A percentile compares a stretch with the other conserved stretches of the same genome.
Evolutionary conservation across 75 land plant species (phyloP).

Genomic region (Pinus albicaulis): DNA sequence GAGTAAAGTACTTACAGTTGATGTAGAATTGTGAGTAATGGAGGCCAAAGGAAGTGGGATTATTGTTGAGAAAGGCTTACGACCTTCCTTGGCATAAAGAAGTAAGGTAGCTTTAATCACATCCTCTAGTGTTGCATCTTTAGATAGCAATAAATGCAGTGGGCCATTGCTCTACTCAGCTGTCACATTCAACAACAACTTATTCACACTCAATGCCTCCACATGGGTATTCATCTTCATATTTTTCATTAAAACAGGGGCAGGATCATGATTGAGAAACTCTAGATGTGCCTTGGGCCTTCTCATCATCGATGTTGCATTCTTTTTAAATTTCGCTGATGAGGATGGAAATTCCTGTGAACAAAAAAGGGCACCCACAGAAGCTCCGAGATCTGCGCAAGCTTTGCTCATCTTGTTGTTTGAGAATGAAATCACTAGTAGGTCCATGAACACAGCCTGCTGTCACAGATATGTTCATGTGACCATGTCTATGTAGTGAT

Average conservation of each 20-base stretch:
- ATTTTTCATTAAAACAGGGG: too few relatives aligned
- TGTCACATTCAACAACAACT: not conserved
- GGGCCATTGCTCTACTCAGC: conserved; percentile 2
- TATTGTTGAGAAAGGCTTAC: not conserved
- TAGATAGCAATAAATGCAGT: not conserved
- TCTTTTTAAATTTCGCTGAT: not conserved
- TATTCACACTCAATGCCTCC: not conserved
- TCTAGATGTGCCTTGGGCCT: not conserved
- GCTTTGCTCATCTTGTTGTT: not conserved
- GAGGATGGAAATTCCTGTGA: not conserved
- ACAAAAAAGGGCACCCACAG: not conserved
- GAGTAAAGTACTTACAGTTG: conserved; percentile 5
- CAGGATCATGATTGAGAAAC: not conserved
- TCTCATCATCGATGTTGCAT: not conserved
- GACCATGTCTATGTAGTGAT: too few relatives aligned
- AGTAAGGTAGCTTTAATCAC: not conserved
- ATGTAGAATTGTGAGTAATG: conserved; percentile 10
- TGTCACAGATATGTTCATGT: not conserved
- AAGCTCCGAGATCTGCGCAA: not conserved
- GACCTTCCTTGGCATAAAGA: not conserved
- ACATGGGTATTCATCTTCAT: not conserved
- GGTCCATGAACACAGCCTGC: not conserved
- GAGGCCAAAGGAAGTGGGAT: not conserved
- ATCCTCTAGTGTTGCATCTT: not conserved
- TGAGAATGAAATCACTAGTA: not conserved